Base-by-base conservation (phyloP, 2,329 filamentous ascomycete genomes). In the Talaromyces amestolkiae region DNA sequence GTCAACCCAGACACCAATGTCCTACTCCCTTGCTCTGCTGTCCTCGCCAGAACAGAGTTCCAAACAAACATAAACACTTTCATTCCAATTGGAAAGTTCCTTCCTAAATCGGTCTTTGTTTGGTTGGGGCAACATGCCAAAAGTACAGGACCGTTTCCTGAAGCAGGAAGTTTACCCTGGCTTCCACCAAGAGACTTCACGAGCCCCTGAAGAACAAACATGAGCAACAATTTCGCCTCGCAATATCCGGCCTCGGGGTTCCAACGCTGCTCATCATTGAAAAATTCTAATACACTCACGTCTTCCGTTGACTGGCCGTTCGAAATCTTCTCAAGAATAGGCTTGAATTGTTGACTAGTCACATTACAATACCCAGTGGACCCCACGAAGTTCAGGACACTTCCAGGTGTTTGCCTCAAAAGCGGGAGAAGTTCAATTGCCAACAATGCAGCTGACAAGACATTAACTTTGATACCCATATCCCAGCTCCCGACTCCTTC, bases 171-270 rank as follows among this genome's bases (percentile, higher is more conserved):
- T 35, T 31, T 54, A 1, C 63, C 63, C 35, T 65, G 47, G 19
- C n/a, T 39, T 9, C 63, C 63, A 17, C 63, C 63, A 17, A 65
- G 63, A 49, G 58, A 56, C 58, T 65, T 31, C 1, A 65, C 63
- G 10, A 65, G 49, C 4, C 63, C 63, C 51, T 65, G 47, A 8
- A 65, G 63, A n/a, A 65, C 63, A 41, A 65, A 65, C 63, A 65
- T 65, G 37, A 65, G 58, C 27, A 65, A 22, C 27, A 65, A 17
- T 27, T 65, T 65, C 24, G 63, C 35, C 31, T 65, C 63, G 37
- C 49, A 61, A 49, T 65, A 65, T 7, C 58, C 49, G 9, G 6
- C 9, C 39, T 61, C 58, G 7, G 59, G 11, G 1, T 0, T 58
- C 63, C 63, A 65, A n/a, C 63, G 58, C 9, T 47, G 10, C 24